Conservation (phyloP, 2,329 filamentous ascomycete species). For the Pseudonectria buxi region DNA sequence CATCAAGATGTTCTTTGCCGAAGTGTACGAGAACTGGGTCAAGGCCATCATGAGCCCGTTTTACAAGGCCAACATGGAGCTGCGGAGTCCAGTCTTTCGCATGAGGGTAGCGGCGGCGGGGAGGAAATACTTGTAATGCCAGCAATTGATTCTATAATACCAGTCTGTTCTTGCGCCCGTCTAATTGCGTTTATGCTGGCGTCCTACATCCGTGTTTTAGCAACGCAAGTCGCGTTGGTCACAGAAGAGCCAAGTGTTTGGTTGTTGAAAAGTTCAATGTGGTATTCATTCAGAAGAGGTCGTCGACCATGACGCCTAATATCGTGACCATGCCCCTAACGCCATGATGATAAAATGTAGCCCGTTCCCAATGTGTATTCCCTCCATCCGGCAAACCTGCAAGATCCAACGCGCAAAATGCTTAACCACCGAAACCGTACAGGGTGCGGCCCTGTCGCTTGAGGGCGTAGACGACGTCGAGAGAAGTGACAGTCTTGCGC, state of each 20-base stretch:
- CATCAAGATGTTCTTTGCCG: slow-evolving; percentile 86
- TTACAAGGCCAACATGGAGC: slow-evolving; percentile 76
- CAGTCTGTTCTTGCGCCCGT: background rate
- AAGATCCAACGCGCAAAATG: slow-evolving; percentile 4
- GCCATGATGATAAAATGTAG: slow-evolving; percentile 23
- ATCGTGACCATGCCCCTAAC: slow-evolving; percentile 27
- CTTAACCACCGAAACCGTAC: slow-evolving; percentile 85
- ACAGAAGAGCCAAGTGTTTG: slow-evolving; percentile 12
- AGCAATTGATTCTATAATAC: background rate
- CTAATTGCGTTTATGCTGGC: too few species aligned
- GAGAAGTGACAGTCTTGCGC: slow-evolving; percentile 70
- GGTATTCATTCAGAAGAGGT: slow-evolving; percentile 25
- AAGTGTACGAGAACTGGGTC: slow-evolving; percentile 94
- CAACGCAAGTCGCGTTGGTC: too few species aligned
- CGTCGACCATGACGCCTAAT: slow-evolving; percentile 31
- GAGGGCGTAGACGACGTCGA: slow-evolving; percentile 61
- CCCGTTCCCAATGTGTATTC: slow-evolving; percentile 15
- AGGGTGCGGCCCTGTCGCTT: slow-evolving; percentile 70
- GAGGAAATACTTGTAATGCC: slow-evolving; percentile 74
- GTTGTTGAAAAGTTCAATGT: slow-evolving; percentile 16
- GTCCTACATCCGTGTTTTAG: too few species aligned
- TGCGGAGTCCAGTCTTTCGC: slow-evolving; percentile 81
- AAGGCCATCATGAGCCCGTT: slow-evolving; percentile 98
- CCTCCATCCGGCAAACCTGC: slow-evolving; percentile 10
- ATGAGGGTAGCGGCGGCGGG: slow-evolving; percentile 77